phyloP scores from a whole-genome alignment of 2,329 filamentous ascomycete genomes.

The Falciphora oryzae region DNA sequence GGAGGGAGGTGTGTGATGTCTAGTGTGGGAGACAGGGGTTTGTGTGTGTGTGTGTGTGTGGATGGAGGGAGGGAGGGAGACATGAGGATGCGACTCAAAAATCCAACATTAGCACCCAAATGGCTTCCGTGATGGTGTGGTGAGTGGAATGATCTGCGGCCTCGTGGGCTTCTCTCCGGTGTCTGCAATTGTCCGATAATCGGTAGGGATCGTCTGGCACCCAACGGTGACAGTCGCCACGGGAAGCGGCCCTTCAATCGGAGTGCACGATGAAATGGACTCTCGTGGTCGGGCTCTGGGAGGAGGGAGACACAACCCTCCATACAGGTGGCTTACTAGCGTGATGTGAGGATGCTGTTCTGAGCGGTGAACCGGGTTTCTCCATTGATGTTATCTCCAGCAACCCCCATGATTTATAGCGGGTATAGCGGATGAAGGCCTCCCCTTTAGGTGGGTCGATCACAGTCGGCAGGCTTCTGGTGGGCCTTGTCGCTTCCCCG shows the following conservation, averaged over 20 bases:
- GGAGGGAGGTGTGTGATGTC: neutral
- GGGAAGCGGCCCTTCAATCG: too few species aligned
- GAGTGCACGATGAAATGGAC: too few species aligned
- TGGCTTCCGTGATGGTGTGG: neutral
- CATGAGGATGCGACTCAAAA: too few species aligned
- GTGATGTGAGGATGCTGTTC: neutral
- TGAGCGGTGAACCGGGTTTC: neutral
- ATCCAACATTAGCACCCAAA: neutral
- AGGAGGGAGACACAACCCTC: too few species aligned
- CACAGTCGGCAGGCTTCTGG: conserved; percentile 4
- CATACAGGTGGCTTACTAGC: too few species aligned
- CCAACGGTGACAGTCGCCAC: too few species aligned
- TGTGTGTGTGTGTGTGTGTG: neutral
- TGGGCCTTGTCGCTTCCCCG: neutral
- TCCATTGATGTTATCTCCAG: neutral
- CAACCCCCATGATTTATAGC: neutral
- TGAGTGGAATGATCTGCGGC: too few species aligned
- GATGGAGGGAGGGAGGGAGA: neutral
- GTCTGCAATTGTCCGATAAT: too few species aligned
- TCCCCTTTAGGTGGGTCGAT: neutral
- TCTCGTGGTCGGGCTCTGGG: too few species aligned
- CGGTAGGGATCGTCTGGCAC: too few species aligned
- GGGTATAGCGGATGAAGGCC: neutral
- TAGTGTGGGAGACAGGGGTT: neutral
- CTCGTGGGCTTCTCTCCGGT: too few species aligned